phyloP scores from a whole-genome alignment of 352 stramenopile genomes.

The Phytophthora megakarya region DNA sequence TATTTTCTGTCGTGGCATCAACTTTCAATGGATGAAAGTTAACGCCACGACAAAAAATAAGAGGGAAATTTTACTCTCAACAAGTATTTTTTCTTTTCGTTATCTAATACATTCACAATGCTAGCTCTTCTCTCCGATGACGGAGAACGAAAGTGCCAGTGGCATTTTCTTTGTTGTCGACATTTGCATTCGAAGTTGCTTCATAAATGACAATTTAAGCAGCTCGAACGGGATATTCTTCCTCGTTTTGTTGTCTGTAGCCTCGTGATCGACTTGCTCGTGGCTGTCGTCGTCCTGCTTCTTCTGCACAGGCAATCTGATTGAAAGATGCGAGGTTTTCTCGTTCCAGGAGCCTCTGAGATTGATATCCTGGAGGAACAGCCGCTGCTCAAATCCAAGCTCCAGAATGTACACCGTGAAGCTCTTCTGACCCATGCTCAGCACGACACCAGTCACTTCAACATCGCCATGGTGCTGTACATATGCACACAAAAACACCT shows the following conservation, averaged over 20 bases:
- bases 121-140: constrained; percentile 47
- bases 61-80: constrained; percentile 27
- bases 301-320: constrained; percentile 34
- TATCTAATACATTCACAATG: neutral
- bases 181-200: constrained; percentile 64
- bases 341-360: constrained; percentile 55
- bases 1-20: neutral
- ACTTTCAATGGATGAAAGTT: too few relatives aligned
- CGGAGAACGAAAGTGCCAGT: constrained; percentile 54
- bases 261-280: constrained; percentile 8
- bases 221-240: constrained; percentile 11
- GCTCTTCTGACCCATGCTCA: constrained; percentile 73
- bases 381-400: constrained; percentile 70
- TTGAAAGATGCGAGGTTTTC: constrained; percentile 52
- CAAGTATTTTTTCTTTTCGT: constrained; percentile 15
- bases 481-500: constrained; percentile 83
- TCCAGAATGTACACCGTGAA: constrained; percentile 82
- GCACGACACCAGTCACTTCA: constrained; percentile 69
- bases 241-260: constrained; percentile 1
- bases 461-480: constrained; percentile 65
- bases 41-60: neutral
- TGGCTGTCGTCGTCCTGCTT: constrained; percentile 13
- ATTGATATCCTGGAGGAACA: constrained; percentile 57
- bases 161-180: constrained; percentile 72
- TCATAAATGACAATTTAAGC: constrained; percentile 66